Conservation (phyloP, 345 rosid species). For the Gossypium bickii region DNA sequence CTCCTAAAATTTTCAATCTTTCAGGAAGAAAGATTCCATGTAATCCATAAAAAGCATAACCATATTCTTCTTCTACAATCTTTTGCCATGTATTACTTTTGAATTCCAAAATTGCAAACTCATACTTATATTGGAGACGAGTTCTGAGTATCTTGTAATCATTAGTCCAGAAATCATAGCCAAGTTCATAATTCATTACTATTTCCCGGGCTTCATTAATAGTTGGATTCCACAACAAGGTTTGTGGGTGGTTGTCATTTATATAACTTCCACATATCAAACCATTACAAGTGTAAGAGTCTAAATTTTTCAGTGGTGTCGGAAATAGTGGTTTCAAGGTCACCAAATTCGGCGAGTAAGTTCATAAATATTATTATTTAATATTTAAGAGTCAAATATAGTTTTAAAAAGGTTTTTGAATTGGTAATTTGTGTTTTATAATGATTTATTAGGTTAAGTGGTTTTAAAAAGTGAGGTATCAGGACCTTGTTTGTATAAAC, state of each 20-base stretch:
- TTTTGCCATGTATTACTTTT: not conserved
- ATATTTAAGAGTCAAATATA: too few species aligned
- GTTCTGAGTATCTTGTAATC: not conserved
- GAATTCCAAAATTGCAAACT: not conserved
- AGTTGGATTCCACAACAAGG: not conserved
- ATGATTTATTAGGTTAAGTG: too few species aligned
- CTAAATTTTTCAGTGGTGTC: too few species aligned
- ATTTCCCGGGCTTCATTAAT: not conserved
- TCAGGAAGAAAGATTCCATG: not conserved
- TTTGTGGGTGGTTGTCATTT: not conserved
- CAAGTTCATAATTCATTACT: not conserved
- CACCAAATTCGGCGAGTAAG: too few species aligned
- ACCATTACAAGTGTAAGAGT: not conserved
- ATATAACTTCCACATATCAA: not conserved
- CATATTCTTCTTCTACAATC: not conserved
- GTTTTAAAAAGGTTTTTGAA: too few species aligned
- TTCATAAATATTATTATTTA: too few species aligned
- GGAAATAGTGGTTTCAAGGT: too few species aligned
- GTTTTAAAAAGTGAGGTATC: too few species aligned
- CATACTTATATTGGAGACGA: too few species aligned
- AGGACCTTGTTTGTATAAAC: too few species aligned
- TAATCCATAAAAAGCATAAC: not conserved
- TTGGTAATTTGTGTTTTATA: too few species aligned
- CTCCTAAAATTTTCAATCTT: not conserved
- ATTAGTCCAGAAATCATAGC: not conserved